A percentile compares a stretch with the other conserved stretches of the same genome.
These are phyloP conservation scores for Musa balbisiana DNA, from an alignment of 202 grass and related monocot species.

Conservation along the genomic window DNA sequence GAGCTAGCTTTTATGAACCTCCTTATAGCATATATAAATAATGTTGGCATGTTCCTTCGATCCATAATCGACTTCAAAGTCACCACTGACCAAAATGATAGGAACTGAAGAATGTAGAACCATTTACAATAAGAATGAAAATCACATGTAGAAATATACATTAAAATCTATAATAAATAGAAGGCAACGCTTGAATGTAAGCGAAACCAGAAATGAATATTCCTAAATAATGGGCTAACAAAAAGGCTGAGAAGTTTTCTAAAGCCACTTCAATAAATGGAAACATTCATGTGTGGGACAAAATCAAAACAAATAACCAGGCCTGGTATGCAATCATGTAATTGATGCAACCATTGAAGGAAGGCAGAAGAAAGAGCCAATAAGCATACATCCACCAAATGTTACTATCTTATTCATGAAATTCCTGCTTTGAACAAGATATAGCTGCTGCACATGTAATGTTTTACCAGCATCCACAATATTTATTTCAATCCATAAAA, in stretches of 20 bases:
- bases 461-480: not conserved
- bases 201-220: not conserved
- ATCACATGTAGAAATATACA: not conserved
- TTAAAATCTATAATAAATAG: not conserved
- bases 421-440: too few species aligned
- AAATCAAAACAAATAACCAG: too few species aligned
- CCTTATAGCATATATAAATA: slow-evolving; percentile 54
- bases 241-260: not conserved
- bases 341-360: not conserved
- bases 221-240: too few species aligned
- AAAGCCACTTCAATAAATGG: not conserved
- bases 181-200: not conserved
- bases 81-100: slow-evolving; percentile 30
- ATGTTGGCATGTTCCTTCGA: slow-evolving; percentile 50
- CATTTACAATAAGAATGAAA: not conserved
- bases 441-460: too few species aligned
- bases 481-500: not conserved
- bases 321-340: not conserved
- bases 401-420: too few species aligned
- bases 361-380: not conserved
- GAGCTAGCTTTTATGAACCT: slow-evolving; percentile 32
- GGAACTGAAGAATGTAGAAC: not conserved
- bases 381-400: too few species aligned
- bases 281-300: not conserved
- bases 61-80: slow-evolving; percentile 74